phyloP scores from a whole-genome alignment of 2,329 filamentous ascomycete species.

The Chrysosporium keratinophilum region DNA sequence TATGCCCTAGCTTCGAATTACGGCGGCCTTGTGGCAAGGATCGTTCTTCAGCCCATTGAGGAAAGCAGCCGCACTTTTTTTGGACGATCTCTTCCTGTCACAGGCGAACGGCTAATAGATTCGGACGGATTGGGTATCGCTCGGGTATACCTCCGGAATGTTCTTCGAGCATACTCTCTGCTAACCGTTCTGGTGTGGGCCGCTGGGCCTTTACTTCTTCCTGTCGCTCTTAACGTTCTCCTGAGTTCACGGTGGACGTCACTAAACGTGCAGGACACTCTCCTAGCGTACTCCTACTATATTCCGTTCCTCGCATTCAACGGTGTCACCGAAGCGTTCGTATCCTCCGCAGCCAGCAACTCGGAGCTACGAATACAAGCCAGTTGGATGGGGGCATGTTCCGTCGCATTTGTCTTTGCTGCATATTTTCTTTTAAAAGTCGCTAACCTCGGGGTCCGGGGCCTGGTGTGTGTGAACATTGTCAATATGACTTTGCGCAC shows the following conservation, averaged over 20 bases:
- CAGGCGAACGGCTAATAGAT: slow-evolving; percentile 16
- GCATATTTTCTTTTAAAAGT: slow-evolving; percentile 67
- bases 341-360: slow-evolving; percentile 71
- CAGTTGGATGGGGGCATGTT: slow-evolving; percentile 75
- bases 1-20: slow-evolving; percentile 94
- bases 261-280: slow-evolving; percentile 60
- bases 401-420: slow-evolving; percentile 59
- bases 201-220: slow-evolving; percentile 65
- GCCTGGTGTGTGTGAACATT: slow-evolving; percentile 75
- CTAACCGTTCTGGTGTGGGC: slow-evolving; percentile 58
- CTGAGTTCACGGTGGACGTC: slow-evolving; percentile 67
- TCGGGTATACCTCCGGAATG: slow-evolving; percentile 29
- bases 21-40: slow-evolving; percentile 73
- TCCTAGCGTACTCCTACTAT: slow-evolving; percentile 80
- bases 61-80: slow-evolving; percentile 88
- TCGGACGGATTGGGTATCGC: slow-evolving; percentile 20
- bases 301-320: slow-evolving; percentile 88
- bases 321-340: slow-evolving; percentile 84
- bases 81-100: slow-evolving; percentile 58
- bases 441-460: slow-evolving; percentile 59
- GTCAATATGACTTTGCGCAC: slow-evolving; percentile 86
- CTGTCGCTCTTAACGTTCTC: slow-evolving; percentile 61
- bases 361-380: slow-evolving; percentile 67
- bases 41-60: slow-evolving; percentile 90
- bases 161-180: slow-evolving; percentile 64